phyloP scores from a whole-genome alignment of 2,329 filamentous ascomycete genomes.

The Ceratocystis harringtonii region DNA sequence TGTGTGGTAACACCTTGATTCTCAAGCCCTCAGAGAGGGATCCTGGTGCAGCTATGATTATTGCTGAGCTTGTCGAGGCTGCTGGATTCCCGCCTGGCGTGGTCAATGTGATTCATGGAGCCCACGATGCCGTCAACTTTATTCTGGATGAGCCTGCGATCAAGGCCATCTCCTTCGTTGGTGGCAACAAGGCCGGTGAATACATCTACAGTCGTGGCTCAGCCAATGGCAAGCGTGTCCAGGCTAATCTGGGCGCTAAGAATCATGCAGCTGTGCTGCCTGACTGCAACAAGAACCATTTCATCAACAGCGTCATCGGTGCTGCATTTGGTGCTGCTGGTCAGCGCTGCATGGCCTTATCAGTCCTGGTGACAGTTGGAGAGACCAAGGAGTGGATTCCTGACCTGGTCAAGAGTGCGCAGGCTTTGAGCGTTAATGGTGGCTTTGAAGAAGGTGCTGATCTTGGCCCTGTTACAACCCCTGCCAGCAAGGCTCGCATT shows the following conservation, averaged over 20 bases:
- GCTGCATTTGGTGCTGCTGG: conserved; percentile 75
- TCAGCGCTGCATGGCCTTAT: conserved; percentile 76
- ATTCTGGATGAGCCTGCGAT: conserved; percentile 72
- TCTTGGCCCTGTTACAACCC: conserved; percentile 67
- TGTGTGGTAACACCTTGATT: conserved; percentile 71
- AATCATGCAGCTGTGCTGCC: conserved; percentile 75
- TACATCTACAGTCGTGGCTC: conserved; percentile 70
- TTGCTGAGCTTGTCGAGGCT: conserved; percentile 64
- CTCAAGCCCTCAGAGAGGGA: conserved; percentile 79
- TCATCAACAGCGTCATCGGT: conserved; percentile 68
- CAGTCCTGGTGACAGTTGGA: conserved; percentile 68
- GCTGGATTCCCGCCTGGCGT: conserved; percentile 72
- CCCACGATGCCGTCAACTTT: conserved; percentile 69
- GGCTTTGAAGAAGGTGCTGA: conserved; percentile 71
- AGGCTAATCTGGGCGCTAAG: conserved; percentile 78
- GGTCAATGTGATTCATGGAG: conserved; percentile 68
- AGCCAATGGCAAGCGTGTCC: conserved; percentile 74
- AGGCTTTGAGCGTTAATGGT: conserved; percentile 57
- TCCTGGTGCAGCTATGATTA: conserved; percentile 71
- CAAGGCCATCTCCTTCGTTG: conserved; percentile 78
- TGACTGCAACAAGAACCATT: conserved; percentile 82
- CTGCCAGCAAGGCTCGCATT: conserved; percentile 64
- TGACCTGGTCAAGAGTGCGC: conserved; percentile 63
- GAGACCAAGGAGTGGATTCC: conserved; percentile 72
- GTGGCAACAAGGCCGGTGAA: conserved; percentile 75